Conservation (phyloP, 78 protist species). For the slime mould (Dictyostelium discoideum) region DNA sequence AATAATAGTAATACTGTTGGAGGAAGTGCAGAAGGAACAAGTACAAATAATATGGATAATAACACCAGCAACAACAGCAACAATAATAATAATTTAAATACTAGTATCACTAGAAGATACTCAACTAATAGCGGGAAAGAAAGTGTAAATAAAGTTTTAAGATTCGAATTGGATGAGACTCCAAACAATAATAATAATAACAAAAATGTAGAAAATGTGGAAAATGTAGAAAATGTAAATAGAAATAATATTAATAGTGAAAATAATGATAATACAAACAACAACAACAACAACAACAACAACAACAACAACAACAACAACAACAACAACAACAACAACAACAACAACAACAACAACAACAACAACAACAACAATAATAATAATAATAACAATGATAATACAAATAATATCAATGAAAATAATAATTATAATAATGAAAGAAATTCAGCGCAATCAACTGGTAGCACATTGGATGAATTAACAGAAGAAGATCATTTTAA, state of each 20-base stretch:
- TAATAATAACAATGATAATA: neutral
- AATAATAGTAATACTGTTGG: neutral
- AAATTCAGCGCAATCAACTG: constrained; percentile 14
- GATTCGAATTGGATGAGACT: neutral
- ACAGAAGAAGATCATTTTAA: neutral
- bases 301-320: no score
- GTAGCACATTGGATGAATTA: constrained; percentile 6
- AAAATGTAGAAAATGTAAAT: neutral
- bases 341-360: neutral
- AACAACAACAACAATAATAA: neutral
- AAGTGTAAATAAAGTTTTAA: neutral
- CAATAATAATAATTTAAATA: neutral
- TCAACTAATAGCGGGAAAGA: neutral
- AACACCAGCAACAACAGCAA: neutral
- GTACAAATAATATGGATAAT: neutral
- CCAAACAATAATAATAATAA: neutral
- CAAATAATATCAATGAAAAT: neutral
- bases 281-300: neutral
- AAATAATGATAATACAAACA: neutral
- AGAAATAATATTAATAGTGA: neutral
- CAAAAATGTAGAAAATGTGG: neutral
- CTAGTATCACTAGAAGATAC: neutral
- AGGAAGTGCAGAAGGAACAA: neutral
- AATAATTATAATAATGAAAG: constrained; percentile 8
- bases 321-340: neutral